phyloP scores from a whole-genome alignment of 2,329 filamentous ascomycete genomes.

The Canariomyces notabilis region DNA sequence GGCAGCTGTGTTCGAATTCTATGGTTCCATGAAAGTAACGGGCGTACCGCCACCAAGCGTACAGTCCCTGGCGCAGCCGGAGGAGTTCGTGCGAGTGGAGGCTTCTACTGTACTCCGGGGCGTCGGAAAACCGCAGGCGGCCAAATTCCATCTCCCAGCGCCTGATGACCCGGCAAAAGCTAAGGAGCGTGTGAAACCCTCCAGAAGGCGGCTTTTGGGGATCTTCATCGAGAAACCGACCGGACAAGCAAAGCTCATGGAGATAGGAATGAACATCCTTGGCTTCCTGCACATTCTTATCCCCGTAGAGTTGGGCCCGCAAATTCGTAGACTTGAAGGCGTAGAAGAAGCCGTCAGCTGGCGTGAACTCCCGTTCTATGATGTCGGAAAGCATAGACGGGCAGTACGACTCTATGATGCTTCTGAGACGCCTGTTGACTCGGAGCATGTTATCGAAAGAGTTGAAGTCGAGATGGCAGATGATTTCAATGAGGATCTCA shows the following conservation, averaged over 20 bases:
- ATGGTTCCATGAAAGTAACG: conserved; percentile 46
- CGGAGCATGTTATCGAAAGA: conserved; percentile 29
- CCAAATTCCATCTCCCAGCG: conserved; percentile 38
- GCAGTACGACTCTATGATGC: conserved; percentile 40
- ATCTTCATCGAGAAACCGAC: background rate
- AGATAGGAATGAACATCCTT: background rate
- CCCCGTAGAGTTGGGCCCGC: too few relatives aligned
- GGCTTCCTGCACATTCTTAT: too few relatives aligned
- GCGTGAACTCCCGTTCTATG: conserved; percentile 39
- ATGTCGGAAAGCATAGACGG: conserved; percentile 39
- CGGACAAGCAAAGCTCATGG: background rate
- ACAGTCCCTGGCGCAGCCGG: conserved; percentile 47
- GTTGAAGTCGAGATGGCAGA: conserved; percentile 39
- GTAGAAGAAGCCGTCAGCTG: conserved; percentile 42
- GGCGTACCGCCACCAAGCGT: conserved; percentile 51
- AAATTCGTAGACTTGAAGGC: conserved; percentile 28
- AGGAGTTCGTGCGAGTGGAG: conserved; percentile 39
- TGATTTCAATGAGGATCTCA: conserved; percentile 46
- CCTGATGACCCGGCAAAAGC: conserved; percentile 31
- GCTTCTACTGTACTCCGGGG: conserved; percentile 39
- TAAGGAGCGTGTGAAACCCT: conserved; percentile 24
- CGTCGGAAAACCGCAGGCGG: conserved; percentile 36
- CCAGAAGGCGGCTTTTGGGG: background rate
- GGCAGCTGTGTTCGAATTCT: background rate
- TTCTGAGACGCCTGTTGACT: conserved; percentile 33